Percentiles rank a stretch among this genome's conserved stretches.
phyloP scores from a whole-genome alignment of 1,284 basidiomycete genomes.

The Apiotrichum sp. region DNA sequence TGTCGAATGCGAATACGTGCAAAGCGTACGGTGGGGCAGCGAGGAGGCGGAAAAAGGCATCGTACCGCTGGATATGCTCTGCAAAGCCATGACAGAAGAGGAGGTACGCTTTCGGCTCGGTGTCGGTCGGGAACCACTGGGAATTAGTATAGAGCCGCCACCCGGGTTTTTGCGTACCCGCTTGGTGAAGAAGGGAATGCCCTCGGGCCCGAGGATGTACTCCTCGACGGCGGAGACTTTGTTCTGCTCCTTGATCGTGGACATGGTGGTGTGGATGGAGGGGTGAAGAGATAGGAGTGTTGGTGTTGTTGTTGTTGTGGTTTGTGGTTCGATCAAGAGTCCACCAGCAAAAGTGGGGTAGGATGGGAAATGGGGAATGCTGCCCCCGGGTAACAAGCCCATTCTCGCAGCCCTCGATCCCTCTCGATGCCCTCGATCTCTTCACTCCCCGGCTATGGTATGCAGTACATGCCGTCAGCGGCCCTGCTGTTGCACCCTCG shows the following conservation, averaged over 20 bases:
- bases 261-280: background rate
- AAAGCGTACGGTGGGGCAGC: constrained; percentile 30
- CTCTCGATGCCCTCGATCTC: too few species aligned
- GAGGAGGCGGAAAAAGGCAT: constrained; percentile 57
- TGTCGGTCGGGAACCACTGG: constrained; percentile 27
- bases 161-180: constrained; percentile 13
- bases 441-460: too few species aligned
- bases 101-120: constrained; percentile 56
- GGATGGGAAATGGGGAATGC: too few species aligned
- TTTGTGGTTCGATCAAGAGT: too few species aligned
- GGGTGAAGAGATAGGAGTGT: too few species aligned
- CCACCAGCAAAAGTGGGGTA: too few species aligned
- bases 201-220: constrained; percentile 59
- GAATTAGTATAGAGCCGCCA: background rate
- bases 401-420: too few species aligned
- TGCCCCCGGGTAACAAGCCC: too few species aligned
- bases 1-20: constrained; percentile 60
- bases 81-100: constrained; percentile 67
- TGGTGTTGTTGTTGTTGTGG: too few species aligned
- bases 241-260: constrained; percentile 3
- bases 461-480: too few species aligned
- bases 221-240: constrained; percentile 28
- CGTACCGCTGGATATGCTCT: constrained; percentile 74
- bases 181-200: constrained; percentile 61
- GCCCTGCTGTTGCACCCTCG: too few species aligned